Base-by-base conservation (phyloP, 164 flowering plant genomes). In the Umbellularia californica region DNA sequence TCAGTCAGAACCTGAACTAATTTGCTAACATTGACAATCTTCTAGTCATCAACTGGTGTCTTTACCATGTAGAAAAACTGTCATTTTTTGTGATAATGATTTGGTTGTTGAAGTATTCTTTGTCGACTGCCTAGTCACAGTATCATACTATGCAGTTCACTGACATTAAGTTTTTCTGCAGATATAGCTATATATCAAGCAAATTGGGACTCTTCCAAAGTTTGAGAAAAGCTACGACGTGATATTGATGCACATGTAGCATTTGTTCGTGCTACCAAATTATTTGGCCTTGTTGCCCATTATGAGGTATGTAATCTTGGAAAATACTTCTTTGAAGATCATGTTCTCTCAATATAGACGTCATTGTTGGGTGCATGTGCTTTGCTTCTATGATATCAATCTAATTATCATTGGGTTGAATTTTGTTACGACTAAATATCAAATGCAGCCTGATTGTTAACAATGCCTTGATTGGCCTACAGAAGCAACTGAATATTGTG, bases 211-310 rank as follows among this genome's bases (percentile, higher is more conserved):
- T 71, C 91, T 35, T 83, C 89, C 71, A 95, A 86, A 89, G 88
- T 84, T 60, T 82, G 92, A 75, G 98, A 95, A 69, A 95, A 92
- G 79, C 88, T 93, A 70, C 82, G 72, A 7, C 97, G 97, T 78
- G 99, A 95, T 84, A 88, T 93, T 27, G 97, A 93, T 82, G 93
- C 90, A 28, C 99, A 95, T 85, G 69, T 93, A 80, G 81, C 86
- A 73, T 82, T 90, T 76, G 90, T 95, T 64, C 88, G 93, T 72
- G 83, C 86, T 73, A 82, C 93, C 75, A 93, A 90, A 79, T 78
- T 95, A 66, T 85, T 95, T 79, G 96, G 90, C 79, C 82, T 95
- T 65, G 88, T 90, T 50, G 33, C 85, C n/a, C 67, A 63, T 2
- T 92, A 85, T 78, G 98, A 96, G 98, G 99, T 94, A 55, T 55